A percentile compares a stretch with the other conserved stretches of the same genome.
phyloP scores from a whole-genome alignment of 1,284 basidiomycete species.

The Papiliotrema nemorosa region DNA sequence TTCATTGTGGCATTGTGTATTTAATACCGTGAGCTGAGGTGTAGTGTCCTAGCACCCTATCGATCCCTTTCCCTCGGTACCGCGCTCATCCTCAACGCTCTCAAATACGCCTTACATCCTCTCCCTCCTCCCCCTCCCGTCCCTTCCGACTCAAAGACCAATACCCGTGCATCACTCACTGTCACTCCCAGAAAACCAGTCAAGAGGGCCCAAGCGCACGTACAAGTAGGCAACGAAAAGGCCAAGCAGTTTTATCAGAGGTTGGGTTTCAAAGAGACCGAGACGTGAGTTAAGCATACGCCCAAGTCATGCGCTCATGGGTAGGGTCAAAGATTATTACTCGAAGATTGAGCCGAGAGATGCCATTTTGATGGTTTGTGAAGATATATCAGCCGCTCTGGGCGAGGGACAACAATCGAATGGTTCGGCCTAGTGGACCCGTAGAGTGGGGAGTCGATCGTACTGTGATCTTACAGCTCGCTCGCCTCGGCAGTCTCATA shows the following conservation, averaged over 20 bases:
- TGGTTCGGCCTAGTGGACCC: slow-evolving; percentile 14
- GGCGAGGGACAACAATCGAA: slow-evolving; percentile 22
- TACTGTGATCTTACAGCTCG: too few species aligned
- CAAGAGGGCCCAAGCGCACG: slow-evolving; percentile 40
- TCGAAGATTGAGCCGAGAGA: slow-evolving; percentile 43
- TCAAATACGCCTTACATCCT: slow-evolving; percentile 38
- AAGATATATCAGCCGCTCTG: slow-evolving; percentile 35
- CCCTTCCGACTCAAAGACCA: slow-evolving; percentile 32
- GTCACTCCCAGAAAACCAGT: slow-evolving; percentile 35
- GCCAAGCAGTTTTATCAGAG: slow-evolving; percentile 47
- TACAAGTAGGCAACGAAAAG: slow-evolving; percentile 43
- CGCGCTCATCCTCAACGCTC: slow-evolving; percentile 38
- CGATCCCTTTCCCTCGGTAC: slow-evolving; percentile 45
- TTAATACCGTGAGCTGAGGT: neutral
- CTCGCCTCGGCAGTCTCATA: too few species aligned
- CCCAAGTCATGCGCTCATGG: neutral
- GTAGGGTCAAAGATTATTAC: slow-evolving; percentile 42
- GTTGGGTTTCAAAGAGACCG: slow-evolving; percentile 42
- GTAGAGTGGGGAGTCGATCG: too few species aligned
- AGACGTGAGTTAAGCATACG: slow-evolving; percentile 29
- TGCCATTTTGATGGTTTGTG: slow-evolving; percentile 43
- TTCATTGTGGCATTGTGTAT: too few species aligned
- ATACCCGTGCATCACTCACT: slow-evolving; percentile 31
- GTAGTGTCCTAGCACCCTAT: slow-evolving; percentile 46
- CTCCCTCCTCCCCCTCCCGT: slow-evolving; percentile 37